Percentiles rank a stretch among this genome's conserved stretches.
These are phyloP conservation scores for Citeromyces hawaiiensis DNA, from an alignment of 1,139 yeast genomes.

Conservation along the genomic window DNA sequence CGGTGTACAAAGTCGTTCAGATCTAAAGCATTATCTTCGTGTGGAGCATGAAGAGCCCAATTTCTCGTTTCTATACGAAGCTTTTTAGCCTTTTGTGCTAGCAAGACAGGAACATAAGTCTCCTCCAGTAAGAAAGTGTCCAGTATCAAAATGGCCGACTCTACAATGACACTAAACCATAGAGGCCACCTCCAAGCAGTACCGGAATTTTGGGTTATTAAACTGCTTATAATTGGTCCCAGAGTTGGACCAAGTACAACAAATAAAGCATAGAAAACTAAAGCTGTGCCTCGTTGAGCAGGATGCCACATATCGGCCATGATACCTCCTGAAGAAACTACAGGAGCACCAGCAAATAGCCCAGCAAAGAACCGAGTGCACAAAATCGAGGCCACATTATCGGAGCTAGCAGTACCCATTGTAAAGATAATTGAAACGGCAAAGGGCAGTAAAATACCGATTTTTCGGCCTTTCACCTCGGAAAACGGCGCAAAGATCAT, in stretches of 20 bases:
- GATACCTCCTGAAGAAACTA: conserved; percentile 48
- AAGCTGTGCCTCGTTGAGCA: conserved; percentile 11
- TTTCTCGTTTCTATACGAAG: conserved; percentile 31
- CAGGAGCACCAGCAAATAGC: conserved; percentile 40
- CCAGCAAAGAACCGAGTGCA: conserved; percentile 41
- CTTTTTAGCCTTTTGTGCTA: conserved; percentile 31
- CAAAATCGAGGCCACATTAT: conserved; percentile 35
- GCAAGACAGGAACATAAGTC: conserved; percentile 30
- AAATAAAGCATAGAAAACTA: conserved; percentile 32
- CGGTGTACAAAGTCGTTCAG: conserved; percentile 41
- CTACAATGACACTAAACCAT: conserved; percentile 26
- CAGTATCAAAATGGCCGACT: conserved; percentile 22
- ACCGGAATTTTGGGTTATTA: conserved; percentile 25
- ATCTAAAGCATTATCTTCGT: conserved; percentile 50
- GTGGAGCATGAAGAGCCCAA: conserved; percentile 51
- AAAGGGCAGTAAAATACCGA: conserved; percentile 38
- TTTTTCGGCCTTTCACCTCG: conserved; percentile 43
- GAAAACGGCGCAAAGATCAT: conserved; percentile 40
- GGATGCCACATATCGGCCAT: conserved; percentile 36
- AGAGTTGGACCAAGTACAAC: conserved; percentile 48
- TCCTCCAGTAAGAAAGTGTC: conserved; percentile 32
- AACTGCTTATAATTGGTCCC: conserved; percentile 50
- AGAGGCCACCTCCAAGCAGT: conserved; percentile 29
- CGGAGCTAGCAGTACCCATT: conserved; percentile 44
- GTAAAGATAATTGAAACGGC: conserved; percentile 42